Evolutionary conservation across 495 filamentous ascomycete species (phyloP).

Genomic region (Aeminium ludgeri): DNA sequence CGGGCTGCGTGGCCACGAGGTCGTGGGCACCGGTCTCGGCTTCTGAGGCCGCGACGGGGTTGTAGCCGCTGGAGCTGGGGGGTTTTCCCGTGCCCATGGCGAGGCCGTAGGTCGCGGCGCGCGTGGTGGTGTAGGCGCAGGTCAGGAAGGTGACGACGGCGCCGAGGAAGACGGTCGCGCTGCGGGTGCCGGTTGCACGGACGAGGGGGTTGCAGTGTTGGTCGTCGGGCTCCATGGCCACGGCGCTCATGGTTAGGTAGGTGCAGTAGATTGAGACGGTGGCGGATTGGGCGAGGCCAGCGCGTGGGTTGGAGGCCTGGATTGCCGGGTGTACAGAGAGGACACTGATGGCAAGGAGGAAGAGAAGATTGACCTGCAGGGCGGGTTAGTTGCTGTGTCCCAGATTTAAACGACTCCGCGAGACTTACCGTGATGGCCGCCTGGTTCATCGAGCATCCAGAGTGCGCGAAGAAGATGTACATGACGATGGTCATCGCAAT

Average conservation of each 20-base stretch:
- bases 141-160: constrained; percentile 94
- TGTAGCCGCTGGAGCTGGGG: constrained; percentile 40
- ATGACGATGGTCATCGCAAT: constrained; percentile 88
- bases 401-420: neutral
- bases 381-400: too few species aligned
- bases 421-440: constrained; percentile 43
- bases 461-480: constrained; percentile 86
- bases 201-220: constrained; percentile 83
- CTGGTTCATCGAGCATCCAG: constrained; percentile 89
- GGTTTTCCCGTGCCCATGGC: constrained; percentile 44
- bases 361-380: constrained; percentile 57
- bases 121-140: constrained; percentile 91
- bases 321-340: constrained; percentile 80
- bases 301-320: constrained; percentile 83
- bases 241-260: constrained; percentile 94
- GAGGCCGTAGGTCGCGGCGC: constrained; percentile 85
- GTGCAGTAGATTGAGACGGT: constrained; percentile 98
- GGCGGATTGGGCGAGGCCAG: constrained; percentile 85
- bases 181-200: constrained; percentile 76
- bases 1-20: constrained; percentile 77
- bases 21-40: constrained; percentile 64
- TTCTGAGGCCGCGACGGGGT: constrained; percentile 28
- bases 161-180: constrained; percentile 73
- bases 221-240: constrained; percentile 97
- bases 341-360: constrained; percentile 64